These are phyloP conservation scores for Alternaria sp. DNA, from an alignment of 2,329 filamentous ascomycete genomes.

Conservation along the genomic window DNA sequence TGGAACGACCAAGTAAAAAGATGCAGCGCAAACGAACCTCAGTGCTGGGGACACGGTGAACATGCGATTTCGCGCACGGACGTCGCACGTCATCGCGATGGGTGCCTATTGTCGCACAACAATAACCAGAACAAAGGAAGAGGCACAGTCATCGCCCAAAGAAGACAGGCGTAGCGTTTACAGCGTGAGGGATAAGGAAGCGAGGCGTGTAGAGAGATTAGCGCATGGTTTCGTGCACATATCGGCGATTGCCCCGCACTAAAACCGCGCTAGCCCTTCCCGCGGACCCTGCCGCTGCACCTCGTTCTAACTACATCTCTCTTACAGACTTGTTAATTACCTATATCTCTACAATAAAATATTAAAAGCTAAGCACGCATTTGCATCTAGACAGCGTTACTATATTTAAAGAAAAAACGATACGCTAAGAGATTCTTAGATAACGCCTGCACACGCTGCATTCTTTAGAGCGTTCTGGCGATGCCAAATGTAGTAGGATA, in stretches of 20 bases:
- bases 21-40: not conserved
- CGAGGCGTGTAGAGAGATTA: not conserved
- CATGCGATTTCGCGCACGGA: not conserved
- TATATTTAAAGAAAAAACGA: not conserved
- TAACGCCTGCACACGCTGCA: not conserved
- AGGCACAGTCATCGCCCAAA: not conserved
- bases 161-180: not conserved
- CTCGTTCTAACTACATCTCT: not conserved
- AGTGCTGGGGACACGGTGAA: not conserved
- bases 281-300: not conserved
- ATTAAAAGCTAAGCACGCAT: not conserved
- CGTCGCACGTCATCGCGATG: not conserved
- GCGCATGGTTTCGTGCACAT: not conserved
- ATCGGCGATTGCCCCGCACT: not conserved
- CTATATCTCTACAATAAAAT: not conserved
- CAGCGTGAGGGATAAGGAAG: not conserved
- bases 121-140: not conserved
- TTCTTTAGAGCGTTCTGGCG: not conserved
- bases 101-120: not conserved
- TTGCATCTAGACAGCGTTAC: not conserved
- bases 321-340: not conserved
- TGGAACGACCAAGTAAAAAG: not conserved
- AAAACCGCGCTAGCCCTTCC: not conserved
- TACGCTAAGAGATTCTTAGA: not conserved
- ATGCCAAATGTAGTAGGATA: not conserved